phyloP scores from a whole-genome alignment of 2,329 filamentous ascomycete species.

The Diaporthe capsici region DNA sequence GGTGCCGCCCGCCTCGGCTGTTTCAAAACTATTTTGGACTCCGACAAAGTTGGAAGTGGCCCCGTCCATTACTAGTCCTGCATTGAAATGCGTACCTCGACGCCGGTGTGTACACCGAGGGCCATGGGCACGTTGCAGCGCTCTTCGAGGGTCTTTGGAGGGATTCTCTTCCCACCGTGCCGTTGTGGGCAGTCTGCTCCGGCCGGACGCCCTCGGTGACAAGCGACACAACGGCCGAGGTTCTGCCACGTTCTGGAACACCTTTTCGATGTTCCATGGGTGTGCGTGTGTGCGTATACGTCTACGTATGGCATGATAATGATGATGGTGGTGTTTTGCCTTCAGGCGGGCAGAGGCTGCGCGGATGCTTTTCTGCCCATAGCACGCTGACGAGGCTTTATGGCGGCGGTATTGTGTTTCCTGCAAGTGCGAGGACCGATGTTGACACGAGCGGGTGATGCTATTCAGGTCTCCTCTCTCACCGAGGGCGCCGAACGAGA shows the following conservation, averaged over 20 bases:
- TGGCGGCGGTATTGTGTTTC: conserved; percentile 19
- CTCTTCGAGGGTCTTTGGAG: background rate
- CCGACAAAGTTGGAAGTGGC: conserved; percentile 31
- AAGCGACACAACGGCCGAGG: conserved; percentile 2
- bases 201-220: conserved; percentile 22
- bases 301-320: conserved; percentile 35
- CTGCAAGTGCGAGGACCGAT: background rate
- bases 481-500: conserved; percentile 17
- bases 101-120: conserved; percentile 29
- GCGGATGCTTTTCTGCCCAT: conserved; percentile 56
- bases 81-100: conserved; percentile 34
- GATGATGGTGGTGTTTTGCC: conserved; percentile 11
- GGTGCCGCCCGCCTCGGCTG: conserved; percentile 32
- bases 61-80: conserved; percentile 8
- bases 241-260: conserved; percentile 24
- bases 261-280: background rate
- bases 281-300: conserved; percentile 15
- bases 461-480: background rate
- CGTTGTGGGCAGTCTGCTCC: conserved; percentile 35
- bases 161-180: background rate
- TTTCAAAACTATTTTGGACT: conserved; percentile 41
- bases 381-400: conserved; percentile 43
- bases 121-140: conserved; percentile 11
- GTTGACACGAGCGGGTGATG: background rate
- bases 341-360: background rate